These are phyloP conservation scores for Pseudotsuga menziesii DNA, from an alignment of 75 land plant species.

Conservation along the genomic window DNA sequence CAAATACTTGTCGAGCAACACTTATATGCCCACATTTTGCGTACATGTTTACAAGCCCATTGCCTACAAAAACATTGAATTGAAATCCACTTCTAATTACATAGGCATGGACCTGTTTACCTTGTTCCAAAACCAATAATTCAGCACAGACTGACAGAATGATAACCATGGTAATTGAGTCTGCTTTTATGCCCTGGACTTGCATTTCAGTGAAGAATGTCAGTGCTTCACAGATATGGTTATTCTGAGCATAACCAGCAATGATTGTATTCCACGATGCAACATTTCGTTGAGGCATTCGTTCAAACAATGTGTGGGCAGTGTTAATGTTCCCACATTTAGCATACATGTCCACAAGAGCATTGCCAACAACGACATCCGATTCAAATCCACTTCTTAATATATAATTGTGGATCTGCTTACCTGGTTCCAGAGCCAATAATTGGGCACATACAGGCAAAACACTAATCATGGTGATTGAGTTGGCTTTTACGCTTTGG, in stretches of 20 bases:
- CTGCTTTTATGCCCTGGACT: conserved; percentile 13
- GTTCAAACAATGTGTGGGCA: conserved; percentile 26
- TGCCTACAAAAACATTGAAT: conserved; percentile 17
- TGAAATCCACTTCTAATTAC: conserved; percentile 23
- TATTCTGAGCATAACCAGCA: conserved; percentile 33
- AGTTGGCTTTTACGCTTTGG: conserved; percentile 26
- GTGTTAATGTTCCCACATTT: conserved; percentile 38
- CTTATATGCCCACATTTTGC: conserved; percentile 37
- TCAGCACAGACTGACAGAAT: conserved; percentile 43
- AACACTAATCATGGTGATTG: conserved; percentile 25
- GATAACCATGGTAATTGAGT: conserved; percentile 29
- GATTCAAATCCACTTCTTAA: conserved; percentile 14
- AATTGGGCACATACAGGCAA: conserved; percentile 3
- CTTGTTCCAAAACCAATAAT: conserved; percentile 33
- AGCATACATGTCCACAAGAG: conserved; percentile 45
- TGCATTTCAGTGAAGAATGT: conserved; percentile 35
- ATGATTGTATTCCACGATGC: conserved; percentile 51
- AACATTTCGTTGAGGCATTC: conserved; percentile 16
- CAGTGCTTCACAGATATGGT: conserved; percentile 23
- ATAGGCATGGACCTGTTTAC: conserved; percentile 46
- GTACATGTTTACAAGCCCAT: conserved; percentile 43
- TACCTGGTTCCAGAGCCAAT: conserved; percentile 8
- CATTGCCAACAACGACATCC: conserved; percentile 25
- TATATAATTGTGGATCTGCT: conserved; percentile 23
- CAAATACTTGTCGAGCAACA: conserved; percentile 29